Evolutionary conservation across 352 stramenopile species (phyloP).

Genomic region (Globisporangium abappressorium): DNA sequence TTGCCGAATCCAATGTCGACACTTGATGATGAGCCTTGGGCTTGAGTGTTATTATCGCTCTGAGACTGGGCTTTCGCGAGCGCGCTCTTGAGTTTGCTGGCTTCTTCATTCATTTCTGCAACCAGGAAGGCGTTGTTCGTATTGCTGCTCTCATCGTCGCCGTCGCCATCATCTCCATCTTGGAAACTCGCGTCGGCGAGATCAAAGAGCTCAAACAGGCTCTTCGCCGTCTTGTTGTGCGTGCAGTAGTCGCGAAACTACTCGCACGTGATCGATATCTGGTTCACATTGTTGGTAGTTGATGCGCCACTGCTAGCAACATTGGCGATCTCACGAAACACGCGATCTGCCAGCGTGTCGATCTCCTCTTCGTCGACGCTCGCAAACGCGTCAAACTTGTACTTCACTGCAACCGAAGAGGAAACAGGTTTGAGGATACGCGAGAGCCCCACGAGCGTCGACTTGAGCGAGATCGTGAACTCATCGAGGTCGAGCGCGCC

Average conservation of each 20-base stretch:
- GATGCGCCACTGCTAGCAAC: slow-evolving; percentile 9
- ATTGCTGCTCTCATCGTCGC: not conserved
- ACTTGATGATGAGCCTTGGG: not conserved
- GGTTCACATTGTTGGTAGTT: slow-evolving; percentile 20
- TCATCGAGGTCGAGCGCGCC: slow-evolving; percentile 75
- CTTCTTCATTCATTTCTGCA: slow-evolving; percentile 10
- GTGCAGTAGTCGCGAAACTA: slow-evolving; percentile 76
- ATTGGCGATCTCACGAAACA: slow-evolving; percentile 70
- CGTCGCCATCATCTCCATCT: slow-evolving; percentile 13
- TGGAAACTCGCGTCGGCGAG: slow-evolving; percentile 25
- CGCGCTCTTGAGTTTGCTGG: slow-evolving; percentile 6
- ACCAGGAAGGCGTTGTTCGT: not conserved
- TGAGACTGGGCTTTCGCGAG: slow-evolving; percentile 6
- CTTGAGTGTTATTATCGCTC: not conserved
- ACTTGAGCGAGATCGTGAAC: slow-evolving; percentile 88
- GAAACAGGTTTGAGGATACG: slow-evolving; percentile 55
- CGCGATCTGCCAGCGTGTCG: slow-evolving; percentile 48
- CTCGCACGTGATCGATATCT: slow-evolving; percentile 63
- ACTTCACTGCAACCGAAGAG: not conserved
- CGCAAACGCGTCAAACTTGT: slow-evolving; percentile 1
- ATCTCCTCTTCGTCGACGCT: slow-evolving; percentile 62
- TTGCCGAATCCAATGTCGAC: slow-evolving; percentile 8
- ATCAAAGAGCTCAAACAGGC: slow-evolving; percentile 70
- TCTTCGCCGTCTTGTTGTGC: slow-evolving; percentile 53
- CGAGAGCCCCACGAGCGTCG: slow-evolving; percentile 60